Evolutionary conservation across 2,329 filamentous ascomycete species (phyloP), one percentile per base, ranked within the genome.

Genomic region (Penicillium sp.): DNA sequence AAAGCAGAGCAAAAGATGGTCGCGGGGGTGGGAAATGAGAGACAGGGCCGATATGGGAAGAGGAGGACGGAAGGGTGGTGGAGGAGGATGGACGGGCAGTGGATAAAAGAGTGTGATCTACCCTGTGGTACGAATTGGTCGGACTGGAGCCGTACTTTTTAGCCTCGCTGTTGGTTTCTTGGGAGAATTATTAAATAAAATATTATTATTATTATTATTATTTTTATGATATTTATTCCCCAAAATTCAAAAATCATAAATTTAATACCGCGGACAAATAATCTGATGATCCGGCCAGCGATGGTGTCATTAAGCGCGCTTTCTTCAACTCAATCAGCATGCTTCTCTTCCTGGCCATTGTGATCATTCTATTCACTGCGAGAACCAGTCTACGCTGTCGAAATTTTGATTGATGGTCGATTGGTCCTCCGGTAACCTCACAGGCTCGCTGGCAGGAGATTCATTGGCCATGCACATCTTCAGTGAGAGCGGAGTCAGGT

Each of bases 41-140:
- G 71, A 76, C 69, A 70, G 67, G 68, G 66, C 67, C 64, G 67
- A 70, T 71, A 70, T 69, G 69, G 66, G 64, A 69, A 65, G 61
- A 64, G 63, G 66, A 62, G 62, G 69, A 69, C 66, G 66, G 65
- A 60, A 64, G 61, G 64, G 66, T 59, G 64, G 68, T 66, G 68
- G 65, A 48, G 68, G 65, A 48, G 23, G 41, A 47, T 47, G 45
- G 44, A 48, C 29, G n/a, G 55, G 23, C 64, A 65, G 70, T 75
- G 73, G 73, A 71, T 75, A 74, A 76, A 71, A 75, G 65, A 61
- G 68, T 72, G 66, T 73, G 73, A 76, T 75, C 73, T 75, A 69
- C 73, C 23, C 56, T 66, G 70, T 75, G 67, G 69, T 71, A 73
- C 70, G 69, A 69, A 66, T 67, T 71, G 68, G 69, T 71, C 67